Base-by-base conservation (phyloP, 371 early-diverging fungal species). In the Mortierella sp. region DNA sequence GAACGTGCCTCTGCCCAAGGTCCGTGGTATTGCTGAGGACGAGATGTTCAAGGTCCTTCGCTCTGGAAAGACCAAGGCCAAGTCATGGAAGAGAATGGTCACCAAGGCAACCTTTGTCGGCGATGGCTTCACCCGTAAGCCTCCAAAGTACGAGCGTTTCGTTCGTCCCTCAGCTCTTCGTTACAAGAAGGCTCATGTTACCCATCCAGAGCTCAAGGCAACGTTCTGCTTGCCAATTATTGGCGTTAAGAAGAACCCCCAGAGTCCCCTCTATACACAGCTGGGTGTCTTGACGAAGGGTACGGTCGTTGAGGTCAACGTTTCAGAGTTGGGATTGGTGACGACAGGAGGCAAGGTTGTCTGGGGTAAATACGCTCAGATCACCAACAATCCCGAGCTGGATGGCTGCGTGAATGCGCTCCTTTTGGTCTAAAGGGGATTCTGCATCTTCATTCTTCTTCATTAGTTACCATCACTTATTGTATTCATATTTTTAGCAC, bases 91-190 rank as follows among this genome's bases (percentile, higher is more conserved):
- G 86, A 93, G 99, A 78, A 94, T 99, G 90, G 96, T 99, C 27
- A 99, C 99, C 76, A 99, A 99, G 87, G 97, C 98, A 3, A 99
- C 99, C 17, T 99, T 99, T 90, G 99, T 99, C 24, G 99, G 99
- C 39, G 98, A 72, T 43, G 96, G 97, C 7, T 99, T 99, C 81
- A 99, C 99, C 19, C 94, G 99, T 73, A 99, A 99, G 81, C 99
- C 99, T 39, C 99, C 99, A 69, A 99, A 99, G 88, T 99, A 98
- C 85, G 99, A 99, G 82, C 93, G 99, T 46, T 99, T 99, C 81
- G 95, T 99, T 66, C 92, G 99, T 59, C 99, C 99, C 55, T 99
- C 98, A 94, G 99, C 96, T 23, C 85, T 99, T 47, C 95, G 99
- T 68, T 97, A 94, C 87, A 99, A 99, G 83, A 97, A 97, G 82